Base-by-base conservation (phyloP, 805 yeast genomes). In the Lipomyces sp. region DNA sequence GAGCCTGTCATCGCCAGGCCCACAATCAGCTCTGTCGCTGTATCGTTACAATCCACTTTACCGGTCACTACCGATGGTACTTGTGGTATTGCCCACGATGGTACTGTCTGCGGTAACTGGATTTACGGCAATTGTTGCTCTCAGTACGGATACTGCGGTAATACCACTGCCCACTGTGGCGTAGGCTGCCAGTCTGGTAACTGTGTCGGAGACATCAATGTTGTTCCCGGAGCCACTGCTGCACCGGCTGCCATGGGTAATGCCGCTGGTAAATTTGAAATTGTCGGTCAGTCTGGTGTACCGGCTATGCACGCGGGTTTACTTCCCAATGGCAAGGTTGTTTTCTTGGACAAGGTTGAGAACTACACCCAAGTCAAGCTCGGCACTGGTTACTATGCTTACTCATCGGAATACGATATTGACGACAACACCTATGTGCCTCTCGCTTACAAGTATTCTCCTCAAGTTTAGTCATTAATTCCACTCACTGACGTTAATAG, bases 281-380 rank as follows among this genome's bases (percentile, higher is more conserved):
- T 67, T 54, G 64, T 67, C 7, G 70, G 70, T 6, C 48, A 61
- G 29, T 61, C 69, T 18, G 70, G 70, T 2, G 70, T 64, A 13
- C 70, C 70, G 10, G 70, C 66, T 8, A 67, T 67, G 70, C 70
- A 67, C 32, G 65, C 66, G 13, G 70, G 69, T 10, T 39, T 67
- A 10, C 51, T 67, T 13, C 69, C 70, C 4, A 67, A 67, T 33
- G 69, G 70, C 33, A 67, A 67, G 51, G 66, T 67, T 37, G 63
- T 67, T 10, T 67, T 67, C 33, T 51, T 67, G 42, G 70, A 67
- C 45, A 67, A 67, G 57, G 70, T 67, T 39, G 70, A 67, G 53
- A 57, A 67, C 55, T 67, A 67, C 42, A 64, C 70, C 3, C 69
- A 67, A 57, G 57, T 62, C 42, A 56, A 39, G 39, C 64, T 67